Evolutionary conservation across 257 asterid genomes (phyloP), one percentile per base, ranked within the genome.

Genomic region (Linaria vulgaris): DNA sequence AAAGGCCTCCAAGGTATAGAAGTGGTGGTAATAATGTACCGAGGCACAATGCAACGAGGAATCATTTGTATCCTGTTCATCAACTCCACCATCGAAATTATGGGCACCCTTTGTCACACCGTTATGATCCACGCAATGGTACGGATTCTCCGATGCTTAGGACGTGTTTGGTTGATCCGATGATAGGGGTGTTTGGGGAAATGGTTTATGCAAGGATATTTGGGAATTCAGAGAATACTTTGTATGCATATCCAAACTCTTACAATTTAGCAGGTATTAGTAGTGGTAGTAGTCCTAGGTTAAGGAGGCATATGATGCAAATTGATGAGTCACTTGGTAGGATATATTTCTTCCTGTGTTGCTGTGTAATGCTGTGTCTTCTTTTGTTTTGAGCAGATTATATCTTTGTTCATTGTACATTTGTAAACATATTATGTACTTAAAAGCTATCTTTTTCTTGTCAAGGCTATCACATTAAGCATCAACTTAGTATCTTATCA

Each of bases 131-230:
- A 0, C 52, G 59, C 46, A 48, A 63, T 50, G 16, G 70, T 24
- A 22, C 30, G 66, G 44, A 66, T 25, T 38, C 81, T 2, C 69
- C 84, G 1, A 34, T 47, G 54, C 12, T 69, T 24, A 64, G 21
- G 15, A 34, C 82, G 0, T 69, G 52, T 20, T 38, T 74, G 62
- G 68, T 63, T 5, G 85, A 79, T 61, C 90, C 95, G 0, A 50
- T 76, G 80, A 67, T 68, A 0, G 86, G 83, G 63, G 79, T 80
- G 90, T 67, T 84, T 10, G 91, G 88, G 6, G 94, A 88, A 49
- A 79, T 85, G 84, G 79, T 79, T 43, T 76, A 76, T 47, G 72
- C 85, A 5, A 70, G 87, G 49, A 79, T 81, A 4, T 83, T 74
- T 47, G 90, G 96, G 49, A 71, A 78, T 49, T 69, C 87, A 8